These are phyloP conservation scores for Arabidopsis thaliana DNA, from an alignment of 345 rosid species.

Conservation along the genomic window TAIR10.1 NC_003070.9:21135501-21136000, in stretches of 20 bases:
- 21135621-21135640: conserved; percentile 9
- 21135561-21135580: not conserved
- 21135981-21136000: no score
- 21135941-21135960: no score
- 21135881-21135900: no score
- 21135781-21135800: not conserved
- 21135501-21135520: no score
- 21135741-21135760: not conserved
- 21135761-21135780: not conserved
- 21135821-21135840: no score
- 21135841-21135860: no score
- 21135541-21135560: not conserved
- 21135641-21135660: not conserved
- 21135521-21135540: no score
- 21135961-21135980: no score
- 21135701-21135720: not conserved
- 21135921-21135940: no score
- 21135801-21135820: no score
- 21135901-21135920: no score
- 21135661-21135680: conserved; percentile 11
- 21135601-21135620: not conserved
- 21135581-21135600: conserved; percentile 3
- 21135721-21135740: not conserved
- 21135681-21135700: not conserved
- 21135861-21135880: no score